phyloP scores from a whole-genome alignment of 2,329 filamentous ascomycete genomes.

The Hymenoscyphus infarciens region DNA sequence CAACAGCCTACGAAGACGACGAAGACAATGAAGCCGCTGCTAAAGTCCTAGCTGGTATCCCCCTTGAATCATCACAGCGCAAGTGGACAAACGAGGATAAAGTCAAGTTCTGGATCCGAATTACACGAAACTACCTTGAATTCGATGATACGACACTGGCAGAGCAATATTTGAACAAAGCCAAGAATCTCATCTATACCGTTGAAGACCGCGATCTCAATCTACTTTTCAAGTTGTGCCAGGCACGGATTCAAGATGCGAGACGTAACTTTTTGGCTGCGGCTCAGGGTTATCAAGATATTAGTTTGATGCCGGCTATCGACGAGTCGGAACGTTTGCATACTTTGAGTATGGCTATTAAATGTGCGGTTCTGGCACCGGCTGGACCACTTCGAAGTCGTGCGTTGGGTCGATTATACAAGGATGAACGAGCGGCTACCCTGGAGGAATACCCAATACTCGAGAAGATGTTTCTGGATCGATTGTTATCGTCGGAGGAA shows the following conservation, averaged over 20 bases:
- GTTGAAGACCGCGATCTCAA: constrained; percentile 70
- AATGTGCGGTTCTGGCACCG: constrained; percentile 87
- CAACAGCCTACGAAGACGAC: constrained; percentile 75
- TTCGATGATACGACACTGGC: constrained; percentile 85
- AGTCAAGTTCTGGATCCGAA: constrained; percentile 84
- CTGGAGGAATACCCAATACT: constrained; percentile 82
- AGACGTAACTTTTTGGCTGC: constrained; percentile 87
- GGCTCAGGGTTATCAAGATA: constrained; percentile 80
- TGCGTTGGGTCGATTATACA: constrained; percentile 80
- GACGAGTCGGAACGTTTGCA: constrained; percentile 82
- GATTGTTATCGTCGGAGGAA: constrained; percentile 75
- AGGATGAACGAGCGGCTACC: constrained; percentile 77
- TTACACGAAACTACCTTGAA: constrained; percentile 91
- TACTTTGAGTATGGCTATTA: constrained; percentile 81
- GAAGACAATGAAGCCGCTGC: constrained; percentile 81
- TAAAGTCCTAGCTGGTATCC: constrained; percentile 74
- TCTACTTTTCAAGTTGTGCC: constrained; percentile 84
- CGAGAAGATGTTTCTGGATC: constrained; percentile 96
- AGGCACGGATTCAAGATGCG: constrained; percentile 89
- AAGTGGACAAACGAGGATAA: constrained; percentile 78
- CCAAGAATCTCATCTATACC: constrained; percentile 85
- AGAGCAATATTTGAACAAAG: constrained; percentile 85
- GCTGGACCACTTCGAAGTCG: constrained; percentile 82
- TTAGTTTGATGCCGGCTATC: constrained; percentile 74
- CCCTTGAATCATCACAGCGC: constrained; percentile 84